Percentiles rank a stretch among this genome's conserved stretches.
Evolutionary conservation across 805 yeast species (phyloP).

Genomic region (Osmozyma mogii): DNA sequence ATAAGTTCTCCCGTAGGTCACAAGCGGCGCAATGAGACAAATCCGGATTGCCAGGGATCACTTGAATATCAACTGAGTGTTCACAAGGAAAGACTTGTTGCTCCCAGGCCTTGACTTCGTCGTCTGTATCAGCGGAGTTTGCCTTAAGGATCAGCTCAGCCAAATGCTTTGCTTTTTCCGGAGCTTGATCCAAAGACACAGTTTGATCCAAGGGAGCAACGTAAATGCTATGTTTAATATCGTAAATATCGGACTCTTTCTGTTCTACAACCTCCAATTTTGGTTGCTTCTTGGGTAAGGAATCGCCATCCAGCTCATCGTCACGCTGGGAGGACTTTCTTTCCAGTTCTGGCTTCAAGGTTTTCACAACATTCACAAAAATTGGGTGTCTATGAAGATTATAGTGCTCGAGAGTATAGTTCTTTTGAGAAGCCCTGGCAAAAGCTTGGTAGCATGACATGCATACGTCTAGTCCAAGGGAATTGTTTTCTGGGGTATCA

Average conservation of each 20-base stretch:
- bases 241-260: slow-evolving; percentile 55
- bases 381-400: slow-evolving; percentile 43
- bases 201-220: slow-evolving; percentile 23
- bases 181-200: slow-evolving; percentile 15
- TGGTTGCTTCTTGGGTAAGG: slow-evolving; percentile 40
- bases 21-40: slow-evolving; percentile 47
- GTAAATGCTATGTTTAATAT: slow-evolving; percentile 36
- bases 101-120: slow-evolving; percentile 88
- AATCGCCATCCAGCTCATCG: slow-evolving; percentile 17
- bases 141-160: slow-evolving; percentile 45
- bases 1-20: slow-evolving; percentile 66
- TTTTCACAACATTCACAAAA: slow-evolving; percentile 53
- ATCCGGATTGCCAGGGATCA: slow-evolving; percentile 20
- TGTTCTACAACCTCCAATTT: slow-evolving; percentile 63
- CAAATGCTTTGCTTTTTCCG: slow-evolving; percentile 16
- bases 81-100: slow-evolving; percentile 75
- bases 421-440: slow-evolving; percentile 31
- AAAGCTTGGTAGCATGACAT: slow-evolving; percentile 67
- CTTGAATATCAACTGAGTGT: slow-evolving; percentile 57
- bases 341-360: slow-evolving; percentile 33
- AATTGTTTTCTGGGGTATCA: slow-evolving; percentile 49
- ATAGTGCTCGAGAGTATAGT: slow-evolving; percentile 54
- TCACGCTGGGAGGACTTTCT: slow-evolving; percentile 9
- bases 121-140: slow-evolving; percentile 48
- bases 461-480: slow-evolving; percentile 66